These are phyloP conservation scores for Dioscorea cayenensis DNA, from an alignment of 116 monocot genomes.

Conservation along the genomic window DNA sequence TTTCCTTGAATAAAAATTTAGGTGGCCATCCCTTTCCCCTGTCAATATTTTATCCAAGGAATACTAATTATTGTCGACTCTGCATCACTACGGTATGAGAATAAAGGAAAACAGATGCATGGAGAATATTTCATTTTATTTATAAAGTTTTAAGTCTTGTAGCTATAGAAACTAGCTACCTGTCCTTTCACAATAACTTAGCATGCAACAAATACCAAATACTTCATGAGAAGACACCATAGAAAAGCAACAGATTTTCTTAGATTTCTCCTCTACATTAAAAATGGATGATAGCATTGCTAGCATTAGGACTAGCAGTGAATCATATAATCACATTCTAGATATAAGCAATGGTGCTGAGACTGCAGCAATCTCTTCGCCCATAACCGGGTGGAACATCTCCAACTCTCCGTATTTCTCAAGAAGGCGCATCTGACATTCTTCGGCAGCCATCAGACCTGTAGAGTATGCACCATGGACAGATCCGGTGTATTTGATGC, in stretches of 20 bases:
- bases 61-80: too few relatives aligned
- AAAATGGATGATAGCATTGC: neutral
- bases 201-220: neutral
- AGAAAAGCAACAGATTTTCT: neutral
- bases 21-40: too few relatives aligned
- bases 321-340: slow-evolving; percentile 28
- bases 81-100: too few relatives aligned
- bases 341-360: slow-evolving; percentile 76
- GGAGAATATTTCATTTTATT: too few relatives aligned
- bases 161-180: too few relatives aligned
- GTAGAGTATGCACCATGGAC: slow-evolving; percentile 91
- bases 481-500: slow-evolving; percentile 68
- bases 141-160: too few relatives aligned
- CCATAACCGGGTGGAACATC: slow-evolving; percentile 40
- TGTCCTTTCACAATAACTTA: too few relatives aligned
- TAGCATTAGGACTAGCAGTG: neutral
- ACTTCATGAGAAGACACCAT: too few relatives aligned
- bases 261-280: neutral
- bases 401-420: slow-evolving; percentile 57
- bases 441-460: slow-evolving; percentile 81
- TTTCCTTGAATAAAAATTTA: too few relatives aligned
- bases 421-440: slow-evolving; percentile 70
- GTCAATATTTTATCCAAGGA: too few relatives aligned
- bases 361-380: slow-evolving; percentile 30
- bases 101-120: too few relatives aligned